Evolutionary conservation across 768 basidiomycete genomes (phyloP), one percentile per base, ranked within the genome.

Genomic region (Myochromella boudieri): DNA sequence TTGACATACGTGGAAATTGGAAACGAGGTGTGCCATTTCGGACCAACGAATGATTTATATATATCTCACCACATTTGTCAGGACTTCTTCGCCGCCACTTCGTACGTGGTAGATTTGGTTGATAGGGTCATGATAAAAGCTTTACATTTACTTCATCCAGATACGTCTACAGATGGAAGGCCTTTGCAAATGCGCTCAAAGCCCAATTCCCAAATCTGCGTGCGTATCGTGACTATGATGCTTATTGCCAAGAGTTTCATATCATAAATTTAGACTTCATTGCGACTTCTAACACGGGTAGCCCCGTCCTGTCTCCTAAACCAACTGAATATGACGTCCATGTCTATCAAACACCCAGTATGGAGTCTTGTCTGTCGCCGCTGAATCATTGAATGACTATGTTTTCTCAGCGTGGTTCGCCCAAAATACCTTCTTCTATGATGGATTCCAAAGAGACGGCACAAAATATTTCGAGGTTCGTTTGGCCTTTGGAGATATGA

Each of bases 1-100:
- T n/a, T 84, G 36, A 68, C 58, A 3, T 77, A 71, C 43, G 67
- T 82, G 3, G 79, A 82, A 56, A 61, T 83, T n/a, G 81, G 81
- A 22, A 84, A 83, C 51, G 82, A 84, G 65, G 75, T 70, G 36
- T 3, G 45, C 6, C 33, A 17, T 29, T 17, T n/a, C n/a, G 14
- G n/a, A n/a, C n/a, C n/a, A 34, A n/a, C n/a, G n/a, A n/a, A 18
- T 28, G 22, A n/a, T 17, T 33, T 21, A n/a, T n/a, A n/a, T n/a
- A n/a, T n/a, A n/a, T n/a, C n/a, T n/a, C n/a, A n/a, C n/a, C n/a
- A 15, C 22, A 25, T 29, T 8, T 20, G 18, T 6, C n/a, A 61
- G 60, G 60, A 61, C 34, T 51, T 51, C 44, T 60, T 61, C 27
- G 57, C 60, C 14, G 50, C 58, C 12, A 24, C 49, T 4, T 42